Base-by-base conservation (phyloP, 495 filamentous ascomycete genomes). In the Tuber aestivum region DNA sequence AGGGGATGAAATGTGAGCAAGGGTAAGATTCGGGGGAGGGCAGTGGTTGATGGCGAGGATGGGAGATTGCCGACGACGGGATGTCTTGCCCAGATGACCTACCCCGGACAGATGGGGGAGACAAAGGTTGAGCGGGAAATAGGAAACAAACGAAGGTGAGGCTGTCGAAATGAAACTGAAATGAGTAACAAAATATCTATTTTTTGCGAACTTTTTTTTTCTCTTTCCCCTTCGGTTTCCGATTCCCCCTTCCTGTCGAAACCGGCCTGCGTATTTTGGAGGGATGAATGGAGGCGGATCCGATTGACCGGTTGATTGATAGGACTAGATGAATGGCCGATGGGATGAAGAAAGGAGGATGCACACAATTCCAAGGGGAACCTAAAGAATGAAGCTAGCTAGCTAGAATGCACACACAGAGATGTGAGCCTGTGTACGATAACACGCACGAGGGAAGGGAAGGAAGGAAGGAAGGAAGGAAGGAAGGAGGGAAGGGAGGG, bases 1-100 rank as follows among this genome's bases (percentile, higher is more conserved):
- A 70, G 70, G 44, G 70, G 71, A 61, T 73, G 14, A 40, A 32
- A 75, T 32, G 73, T 72, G 41, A 75, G 61, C n/a, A 50, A 74
- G 50, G 61, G 38, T 42, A 76, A 74, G 41, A 40, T 45, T 68
- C 32, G 27, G 75, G 50, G 27, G 56, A 65, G 27, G 56, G 56
- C 1, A 65, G 56, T 35, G 32, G 56, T 35, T 18, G 56, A 61
- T 61, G 56, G n/a, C n/a, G n/a, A 61, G 5, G 56, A 61, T 32
- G 56, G 56, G 45, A n/a, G 45, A 50, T 50, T 50, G 45, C 45
- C 45, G 45, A 50, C 20, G 45, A 50, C 21, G 45, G 45, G 56
- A 35, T 65, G 56, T 65, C 56, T 65, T 65, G 56, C 56, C 56
- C 32, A 65, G 56, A 65, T 35, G 27, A 35, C 27, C 56, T 65